Percentiles rank a stretch among this genome's conserved stretches.
These are phyloP conservation scores for Zymoseptoria ardabiliae DNA, from an alignment of 2,329 filamentous ascomycete genomes.

Conservation along the genomic window DNA sequence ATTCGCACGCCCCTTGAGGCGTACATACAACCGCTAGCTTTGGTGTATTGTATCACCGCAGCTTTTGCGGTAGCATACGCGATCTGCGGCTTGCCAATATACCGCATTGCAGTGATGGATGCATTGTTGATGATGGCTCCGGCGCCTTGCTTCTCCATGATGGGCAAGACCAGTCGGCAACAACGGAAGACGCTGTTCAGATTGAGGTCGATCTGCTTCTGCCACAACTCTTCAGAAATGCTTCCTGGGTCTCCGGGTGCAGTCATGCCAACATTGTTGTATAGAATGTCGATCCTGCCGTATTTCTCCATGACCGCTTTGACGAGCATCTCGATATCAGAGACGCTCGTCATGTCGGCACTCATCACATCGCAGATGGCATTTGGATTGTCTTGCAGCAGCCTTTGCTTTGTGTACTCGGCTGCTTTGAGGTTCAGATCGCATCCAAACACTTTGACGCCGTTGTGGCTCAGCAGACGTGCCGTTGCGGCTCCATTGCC, in stretches of 20 bases:
- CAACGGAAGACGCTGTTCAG: constrained; percentile 49
- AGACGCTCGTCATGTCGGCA: constrained; percentile 40
- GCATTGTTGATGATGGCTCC: constrained; percentile 41
- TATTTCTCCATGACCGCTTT: constrained; percentile 35
- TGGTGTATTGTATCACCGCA: constrained; percentile 24
- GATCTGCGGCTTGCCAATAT: constrained; percentile 46
- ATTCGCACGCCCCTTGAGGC: constrained; percentile 39
- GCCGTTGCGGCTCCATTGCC: constrained; percentile 47
- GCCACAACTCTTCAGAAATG: constrained; percentile 45
- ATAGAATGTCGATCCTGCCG: constrained; percentile 42
- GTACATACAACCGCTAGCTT: constrained; percentile 40
- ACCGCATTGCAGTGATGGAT: constrained; percentile 47
- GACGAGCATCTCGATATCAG: constrained; percentile 43
- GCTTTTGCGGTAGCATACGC: constrained; percentile 38
- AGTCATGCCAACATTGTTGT: constrained; percentile 45
- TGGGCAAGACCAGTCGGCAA: constrained; percentile 45
- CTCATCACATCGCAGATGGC: constrained; percentile 32
- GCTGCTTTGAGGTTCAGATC: constrained; percentile 21
- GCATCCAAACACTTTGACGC: constrained; percentile 42
- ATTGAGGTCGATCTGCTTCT: constrained; percentile 49
- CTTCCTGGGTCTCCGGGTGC: constrained; percentile 38
- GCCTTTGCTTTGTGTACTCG: constrained; percentile 27
- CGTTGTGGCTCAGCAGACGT: constrained; percentile 40
- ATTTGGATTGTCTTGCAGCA: constrained; percentile 30
- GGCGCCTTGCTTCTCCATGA: constrained; percentile 44